phyloP scores from a whole-genome alignment of 2,329 filamentous ascomycete species.

The Paradendryphiella salina region DNA sequence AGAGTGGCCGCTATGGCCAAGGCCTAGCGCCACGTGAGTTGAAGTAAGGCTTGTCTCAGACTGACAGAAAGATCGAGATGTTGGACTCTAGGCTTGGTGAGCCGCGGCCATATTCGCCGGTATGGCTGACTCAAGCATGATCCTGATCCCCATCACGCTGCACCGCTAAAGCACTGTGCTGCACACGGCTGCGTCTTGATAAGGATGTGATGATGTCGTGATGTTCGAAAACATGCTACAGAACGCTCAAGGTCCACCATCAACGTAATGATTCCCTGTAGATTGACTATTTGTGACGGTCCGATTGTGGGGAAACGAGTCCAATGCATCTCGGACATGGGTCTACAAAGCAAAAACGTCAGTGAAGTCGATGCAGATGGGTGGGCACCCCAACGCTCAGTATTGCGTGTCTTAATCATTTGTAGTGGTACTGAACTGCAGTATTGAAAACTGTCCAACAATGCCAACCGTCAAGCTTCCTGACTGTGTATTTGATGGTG shows the following conservation, averaged over 20 bases:
- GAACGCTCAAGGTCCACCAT: neutral
- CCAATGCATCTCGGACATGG: neutral
- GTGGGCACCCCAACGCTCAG: neutral
- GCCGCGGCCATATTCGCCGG: no score
- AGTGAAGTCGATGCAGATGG: neutral
- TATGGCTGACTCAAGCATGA: no score
- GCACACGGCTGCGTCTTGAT: neutral
- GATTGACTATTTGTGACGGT: neutral
- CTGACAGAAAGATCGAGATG: no score
- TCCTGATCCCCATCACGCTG: no score
- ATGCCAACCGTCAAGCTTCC: neutral
- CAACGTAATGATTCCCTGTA: neutral
- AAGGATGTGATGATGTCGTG: neutral
- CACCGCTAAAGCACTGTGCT: neutral
- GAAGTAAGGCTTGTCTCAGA: no score
- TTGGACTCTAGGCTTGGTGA: no score
- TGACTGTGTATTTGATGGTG: neutral
- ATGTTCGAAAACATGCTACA: neutral
- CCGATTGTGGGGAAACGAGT: neutral
- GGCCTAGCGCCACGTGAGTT: no score
- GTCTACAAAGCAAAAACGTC: neutral
- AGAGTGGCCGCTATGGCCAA: no score
- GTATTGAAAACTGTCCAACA: neutral
- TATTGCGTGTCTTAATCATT: neutral
- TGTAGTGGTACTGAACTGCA: neutral